Percentiles rank a stretch among this genome's conserved stretches.
phyloP scores from a whole-genome alignment of 495 filamentous ascomycete genomes.

The Podospora appendiculata region DNA sequence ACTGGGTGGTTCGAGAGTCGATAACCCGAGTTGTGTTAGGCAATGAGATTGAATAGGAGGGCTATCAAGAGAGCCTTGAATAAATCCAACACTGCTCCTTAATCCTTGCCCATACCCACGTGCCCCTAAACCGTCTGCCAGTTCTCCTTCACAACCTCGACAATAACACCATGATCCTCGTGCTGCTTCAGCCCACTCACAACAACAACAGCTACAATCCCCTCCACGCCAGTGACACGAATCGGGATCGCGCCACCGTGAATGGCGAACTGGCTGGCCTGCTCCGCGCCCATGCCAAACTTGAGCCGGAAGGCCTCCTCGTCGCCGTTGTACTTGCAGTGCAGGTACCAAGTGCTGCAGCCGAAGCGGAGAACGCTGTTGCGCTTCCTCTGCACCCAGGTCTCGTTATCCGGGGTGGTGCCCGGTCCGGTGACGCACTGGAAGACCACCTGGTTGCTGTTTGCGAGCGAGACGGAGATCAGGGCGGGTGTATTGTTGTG shows the following conservation, averaged over 20 bases:
- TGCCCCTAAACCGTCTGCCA: conserved; percentile 8
- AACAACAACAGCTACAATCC: conserved; percentile 62
- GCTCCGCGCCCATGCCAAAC: conserved; percentile 16
- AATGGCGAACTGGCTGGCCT: conserved; percentile 58
- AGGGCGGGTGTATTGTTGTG: conserved; percentile 36
- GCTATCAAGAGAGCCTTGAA: too few relatives aligned
- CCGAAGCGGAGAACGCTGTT: conserved; percentile 61
- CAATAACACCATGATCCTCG: conserved; percentile 68
- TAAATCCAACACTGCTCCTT: too few relatives aligned
- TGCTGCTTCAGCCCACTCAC: conserved; percentile 71
- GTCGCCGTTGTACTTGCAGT: conserved; percentile 48
- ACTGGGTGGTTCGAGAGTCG: too few relatives aligned
- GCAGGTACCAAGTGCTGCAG: conserved; percentile 57
- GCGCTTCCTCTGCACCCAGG: conserved; percentile 53
- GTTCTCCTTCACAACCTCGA: conserved; percentile 52
- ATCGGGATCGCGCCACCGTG: conserved; percentile 70
- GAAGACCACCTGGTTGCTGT: conserved; percentile 45
- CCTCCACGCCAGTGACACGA: conserved; percentile 61
- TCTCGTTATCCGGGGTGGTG: conserved; percentile 54
- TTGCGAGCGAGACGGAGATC: conserved; percentile 57
- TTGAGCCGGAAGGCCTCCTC: conserved; percentile 29
- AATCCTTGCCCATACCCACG: too few relatives aligned
- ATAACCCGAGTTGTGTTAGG: too few relatives aligned
- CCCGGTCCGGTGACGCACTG: conserved; percentile 42
- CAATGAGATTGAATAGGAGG: too few relatives aligned